A percentile compares a stretch with the other conserved stretches of the same genome.
These are phyloP conservation scores for Scytalidium sp. DNA, from an alignment of 2,329 filamentous ascomycete genomes.

Conservation along the genomic window DNA sequence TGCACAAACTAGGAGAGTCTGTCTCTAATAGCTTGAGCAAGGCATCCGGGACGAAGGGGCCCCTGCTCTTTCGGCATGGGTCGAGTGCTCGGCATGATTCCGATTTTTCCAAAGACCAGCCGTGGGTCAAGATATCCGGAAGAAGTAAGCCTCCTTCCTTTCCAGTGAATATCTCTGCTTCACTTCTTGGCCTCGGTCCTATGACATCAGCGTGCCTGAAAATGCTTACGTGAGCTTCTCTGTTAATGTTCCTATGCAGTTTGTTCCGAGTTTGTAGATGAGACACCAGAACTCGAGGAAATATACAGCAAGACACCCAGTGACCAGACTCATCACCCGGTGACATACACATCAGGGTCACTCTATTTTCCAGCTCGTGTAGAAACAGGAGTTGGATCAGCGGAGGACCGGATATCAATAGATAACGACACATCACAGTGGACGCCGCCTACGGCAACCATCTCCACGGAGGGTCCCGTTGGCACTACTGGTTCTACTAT, in stretches of 20 bases:
- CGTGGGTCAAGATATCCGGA: slow-evolving; percentile 26
- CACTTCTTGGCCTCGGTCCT: background rate
- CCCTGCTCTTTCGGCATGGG: slow-evolving; percentile 27
- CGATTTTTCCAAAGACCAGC: slow-evolving; percentile 28
- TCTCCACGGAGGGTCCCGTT: background rate
- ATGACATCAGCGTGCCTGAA: too few relatives aligned
- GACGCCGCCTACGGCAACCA: background rate
- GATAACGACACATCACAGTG: background rate
- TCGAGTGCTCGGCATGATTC: slow-evolving; percentile 29
- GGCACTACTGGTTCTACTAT: background rate
- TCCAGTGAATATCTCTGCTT: background rate
- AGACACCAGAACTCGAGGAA: slow-evolving; percentile 15
- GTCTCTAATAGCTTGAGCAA: background rate
- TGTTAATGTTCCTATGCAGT: slow-evolving; percentile 4
- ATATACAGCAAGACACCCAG: slow-evolving; percentile 8
- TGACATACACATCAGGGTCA: background rate
- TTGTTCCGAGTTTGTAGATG: slow-evolving; percentile 19
- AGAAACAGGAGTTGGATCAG: background rate
- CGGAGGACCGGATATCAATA: background rate
- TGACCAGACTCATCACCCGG: background rate
- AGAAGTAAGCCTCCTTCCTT: slow-evolving; percentile 17
- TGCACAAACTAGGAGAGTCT: background rate
- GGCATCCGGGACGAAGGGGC: background rate
- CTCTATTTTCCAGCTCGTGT: background rate
- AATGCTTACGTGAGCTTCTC: background rate